Evolutionary conservation across 1,139 yeast species (phyloP), one percentile per base, ranked within the genome.

Genomic region (Diutina catenulata): DNA sequence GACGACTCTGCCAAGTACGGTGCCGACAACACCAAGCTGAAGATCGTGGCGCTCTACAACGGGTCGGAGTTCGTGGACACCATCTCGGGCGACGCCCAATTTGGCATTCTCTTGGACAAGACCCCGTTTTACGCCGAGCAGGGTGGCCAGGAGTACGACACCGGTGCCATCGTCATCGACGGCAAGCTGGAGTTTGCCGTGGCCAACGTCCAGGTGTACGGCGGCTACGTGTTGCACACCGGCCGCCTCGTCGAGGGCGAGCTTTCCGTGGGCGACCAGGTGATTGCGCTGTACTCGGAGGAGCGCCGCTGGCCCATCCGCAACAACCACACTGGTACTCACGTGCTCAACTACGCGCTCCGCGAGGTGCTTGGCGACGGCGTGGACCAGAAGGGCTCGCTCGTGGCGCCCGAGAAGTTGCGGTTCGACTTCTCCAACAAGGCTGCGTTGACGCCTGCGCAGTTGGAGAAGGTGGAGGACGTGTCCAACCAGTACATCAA

Each of bases 301-400:
- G 70, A 81, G 50, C 82, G 98, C 59, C 83, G 99, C 65, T 81
- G 91, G 84, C 95, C 96, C 44, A 80, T 93, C 49, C 81, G 94
- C 67, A 87, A 88, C 65, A 91, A 91, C 69, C 99, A 91, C 63
- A 91, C 98, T 31, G 97, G 96, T 67, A 91, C 99, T 11, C 99
- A 91, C 56, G 78, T 91, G 39, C 75, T 91, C 53, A 91, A 91
- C 63, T 83, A 68, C 54, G 97, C 94, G 33, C 70, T 91, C 47
- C 76, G 91, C 55, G 82, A 79, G 52, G 86, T 81, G 28, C 66
- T 91, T 39, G 98, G 97, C 44, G 86, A 80, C 46, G 76, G 77
- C 35, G 80, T 91, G 44, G 95, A 87, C 53, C 99, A 91, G 67
- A 87, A 82, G 64, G 99, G 99, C 47, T 91, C 99, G 21, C 72